Conservation (phyloP, 805 yeast genomes). For the Barnettozyma pratensis region DNA sequence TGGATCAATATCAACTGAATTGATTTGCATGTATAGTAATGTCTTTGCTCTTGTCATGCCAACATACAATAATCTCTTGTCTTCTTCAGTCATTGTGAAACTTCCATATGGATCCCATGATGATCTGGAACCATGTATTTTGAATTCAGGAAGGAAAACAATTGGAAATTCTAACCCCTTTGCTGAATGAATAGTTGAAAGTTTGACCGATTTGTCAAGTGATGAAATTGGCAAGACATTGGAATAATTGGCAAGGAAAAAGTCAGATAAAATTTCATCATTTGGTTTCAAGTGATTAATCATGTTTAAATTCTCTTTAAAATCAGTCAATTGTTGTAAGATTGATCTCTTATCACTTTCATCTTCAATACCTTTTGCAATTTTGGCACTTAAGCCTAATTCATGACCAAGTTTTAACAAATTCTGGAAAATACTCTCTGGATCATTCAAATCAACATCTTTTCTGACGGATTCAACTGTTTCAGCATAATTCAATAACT, state of each 20-base stretch:
- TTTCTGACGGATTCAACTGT: conserved; percentile 15
- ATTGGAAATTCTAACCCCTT: conserved; percentile 73
- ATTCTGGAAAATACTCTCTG: conserved; percentile 11
- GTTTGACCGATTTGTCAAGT: conserved; percentile 35
- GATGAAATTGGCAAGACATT: conserved; percentile 26
- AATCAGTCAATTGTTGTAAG: conserved; percentile 28
- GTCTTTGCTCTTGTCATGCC: conserved; percentile 60
- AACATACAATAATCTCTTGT: conserved; percentile 50
- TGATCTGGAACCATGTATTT: conserved; percentile 6
- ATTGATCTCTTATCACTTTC: conserved; percentile 24
- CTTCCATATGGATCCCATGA: neutral
- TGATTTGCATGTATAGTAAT: conserved; percentile 24
- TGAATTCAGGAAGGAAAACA: conserved; percentile 40
- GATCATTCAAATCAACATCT: conserved; percentile 11
- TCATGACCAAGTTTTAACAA: conserved; percentile 11
- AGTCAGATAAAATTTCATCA: conserved; percentile 22
- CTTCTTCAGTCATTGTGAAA: conserved; percentile 16
- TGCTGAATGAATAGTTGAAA: conserved; percentile 69
- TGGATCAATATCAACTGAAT: neutral
- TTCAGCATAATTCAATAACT: conserved; percentile 25
- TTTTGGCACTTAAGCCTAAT: conserved; percentile 11
- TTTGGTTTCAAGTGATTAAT: conserved; percentile 24
- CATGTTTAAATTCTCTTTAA: conserved; percentile 31
- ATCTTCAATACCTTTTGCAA: conserved; percentile 15
- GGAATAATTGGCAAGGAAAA: conserved; percentile 29